These are phyloP conservation scores for Colletotrichum chrysophilum DNA, from an alignment of 2,329 filamentous ascomycete genomes.

Conservation along the genomic window DNA sequence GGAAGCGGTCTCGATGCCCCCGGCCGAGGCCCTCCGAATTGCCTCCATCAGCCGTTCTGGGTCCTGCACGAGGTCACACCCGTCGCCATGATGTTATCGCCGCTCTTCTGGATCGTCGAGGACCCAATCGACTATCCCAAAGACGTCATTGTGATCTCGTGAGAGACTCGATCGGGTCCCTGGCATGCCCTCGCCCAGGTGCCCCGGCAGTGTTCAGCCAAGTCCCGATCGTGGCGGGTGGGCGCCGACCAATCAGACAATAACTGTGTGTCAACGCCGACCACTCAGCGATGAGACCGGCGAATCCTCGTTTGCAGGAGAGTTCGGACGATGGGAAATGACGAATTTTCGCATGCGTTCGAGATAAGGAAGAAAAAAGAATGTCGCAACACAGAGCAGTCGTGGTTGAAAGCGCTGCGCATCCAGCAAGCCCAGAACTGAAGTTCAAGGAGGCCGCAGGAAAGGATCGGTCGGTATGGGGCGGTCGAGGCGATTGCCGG, in stretches of 20 bases:
- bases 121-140: constrained; percentile 3
- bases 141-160: constrained; percentile 20
- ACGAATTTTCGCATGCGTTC: constrained; percentile 13
- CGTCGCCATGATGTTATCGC: constrained; percentile 1
- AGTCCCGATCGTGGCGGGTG: constrained; percentile 20
- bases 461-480: constrained; percentile 11
- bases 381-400: not conserved
- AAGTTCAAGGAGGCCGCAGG: not conserved
- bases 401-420: not conserved
- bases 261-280: constrained; percentile 23
- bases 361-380: not conserved
- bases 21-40: not conserved
- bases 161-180: constrained; percentile 11
- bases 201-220: constrained; percentile 20
- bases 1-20: not conserved
- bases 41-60: constrained; percentile 1
- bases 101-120: not conserved
- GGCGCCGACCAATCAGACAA: constrained; percentile 22
- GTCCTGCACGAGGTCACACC: not conserved
- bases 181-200: constrained; percentile 16
- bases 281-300: constrained; percentile 23
- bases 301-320: constrained; percentile 8
- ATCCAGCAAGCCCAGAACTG: not conserved
- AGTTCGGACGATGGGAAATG: constrained; percentile 20
- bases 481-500: constrained; percentile 5